Conservation (phyloP, 1,284 basidiomycete genomes). For the Boletus mariae region DNA sequence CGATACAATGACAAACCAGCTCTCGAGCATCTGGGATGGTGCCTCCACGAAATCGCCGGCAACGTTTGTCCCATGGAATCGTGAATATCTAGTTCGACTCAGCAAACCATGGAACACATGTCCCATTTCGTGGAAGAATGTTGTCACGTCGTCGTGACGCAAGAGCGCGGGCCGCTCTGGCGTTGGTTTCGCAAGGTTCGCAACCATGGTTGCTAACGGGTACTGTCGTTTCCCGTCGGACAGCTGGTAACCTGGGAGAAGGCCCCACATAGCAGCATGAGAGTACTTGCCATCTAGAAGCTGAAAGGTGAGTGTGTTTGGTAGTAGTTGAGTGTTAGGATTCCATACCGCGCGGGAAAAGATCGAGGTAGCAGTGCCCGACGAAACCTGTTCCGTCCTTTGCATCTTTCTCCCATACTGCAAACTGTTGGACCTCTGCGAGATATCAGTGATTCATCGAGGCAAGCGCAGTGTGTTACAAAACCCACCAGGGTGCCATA, state of each 20-base stretch:
- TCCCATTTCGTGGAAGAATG: no score
- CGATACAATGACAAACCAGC: slow-evolving; percentile 53
- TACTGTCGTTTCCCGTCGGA: slow-evolving; percentile 61
- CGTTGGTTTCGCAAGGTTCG: slow-evolving; percentile 81
- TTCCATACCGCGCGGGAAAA: slow-evolving; percentile 73
- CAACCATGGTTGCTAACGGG: slow-evolving; percentile 79
- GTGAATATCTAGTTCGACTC: slow-evolving; percentile 65
- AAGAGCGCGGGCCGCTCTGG: slow-evolving; percentile 78
- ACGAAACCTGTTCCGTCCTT: slow-evolving; percentile 68
- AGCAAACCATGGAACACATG: slow-evolving; percentile 41
- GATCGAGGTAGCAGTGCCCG: slow-evolving; percentile 81
- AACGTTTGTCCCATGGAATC: slow-evolving; percentile 80
- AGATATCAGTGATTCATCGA: no score
- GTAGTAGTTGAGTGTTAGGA: background rate
- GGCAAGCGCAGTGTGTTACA: background rate
- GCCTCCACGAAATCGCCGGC: slow-evolving; percentile 85
- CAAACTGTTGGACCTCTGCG: slow-evolving; percentile 51
- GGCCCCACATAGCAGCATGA: slow-evolving; percentile 82
- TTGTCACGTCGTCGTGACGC: slow-evolving; percentile 33
- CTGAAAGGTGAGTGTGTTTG: no score
- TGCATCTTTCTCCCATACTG: slow-evolving; percentile 76
- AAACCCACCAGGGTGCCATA: slow-evolving; percentile 71
- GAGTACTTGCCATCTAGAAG: slow-evolving; percentile 73
- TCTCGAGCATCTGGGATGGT: slow-evolving; percentile 87
- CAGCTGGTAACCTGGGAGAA: slow-evolving; percentile 57